Evolutionary conservation across 179 eudicot genomes (phyloP), one percentile per base, ranked within the genome.

Genomic region (Gypsophila paniculata): DNA sequence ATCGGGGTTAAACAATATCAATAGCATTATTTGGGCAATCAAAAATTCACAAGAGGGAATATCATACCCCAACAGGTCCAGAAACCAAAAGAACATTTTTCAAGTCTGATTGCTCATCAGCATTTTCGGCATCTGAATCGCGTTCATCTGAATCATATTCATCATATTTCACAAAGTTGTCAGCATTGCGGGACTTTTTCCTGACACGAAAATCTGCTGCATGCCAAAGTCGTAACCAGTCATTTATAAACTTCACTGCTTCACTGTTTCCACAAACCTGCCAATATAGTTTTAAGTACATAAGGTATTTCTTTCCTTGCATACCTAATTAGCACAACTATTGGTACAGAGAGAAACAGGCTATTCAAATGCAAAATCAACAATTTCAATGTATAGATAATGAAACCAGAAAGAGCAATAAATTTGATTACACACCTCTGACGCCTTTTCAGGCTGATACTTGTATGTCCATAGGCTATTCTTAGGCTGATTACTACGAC

Each of bases 1-100:
- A 13, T 3, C n/a, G 23, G 18, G 48, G 26, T 58, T 59, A 70
- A 18, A 63, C 32, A 46, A 65, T 49, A n/a, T 23, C 25, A 18
- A 25, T 12, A 22, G 46, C 39, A 55, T 15, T 42, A 57, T 15
- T 15, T 48, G 55, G 34, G 68, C 65, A 55, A 54, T 68, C 0
- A 51, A 69, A 23, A 26, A 12, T 8, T 36, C 64, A 52, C 9
- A 22, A 52, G 57, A 9, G 11, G 8, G 55, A n/a, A 29, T 34
- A 74, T 73, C 72, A 83, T 88, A 92, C 99, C 97, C 99, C 99
- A 85, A 94, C 95, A 66, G 99, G 96, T 72, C 99, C 99, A 11
- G 86, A 86, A 55, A 94, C 85, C 73, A 94, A 78, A 61, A 94
- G 95, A 82, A 91, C 97, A 78, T 94, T 94, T 83, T 91, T 87